Percentiles rank a stretch among this genome's conserved stretches.
Evolutionary conservation across 257 asterid species (phyloP).

Genomic region (Voacanga thouarsii): DNA sequence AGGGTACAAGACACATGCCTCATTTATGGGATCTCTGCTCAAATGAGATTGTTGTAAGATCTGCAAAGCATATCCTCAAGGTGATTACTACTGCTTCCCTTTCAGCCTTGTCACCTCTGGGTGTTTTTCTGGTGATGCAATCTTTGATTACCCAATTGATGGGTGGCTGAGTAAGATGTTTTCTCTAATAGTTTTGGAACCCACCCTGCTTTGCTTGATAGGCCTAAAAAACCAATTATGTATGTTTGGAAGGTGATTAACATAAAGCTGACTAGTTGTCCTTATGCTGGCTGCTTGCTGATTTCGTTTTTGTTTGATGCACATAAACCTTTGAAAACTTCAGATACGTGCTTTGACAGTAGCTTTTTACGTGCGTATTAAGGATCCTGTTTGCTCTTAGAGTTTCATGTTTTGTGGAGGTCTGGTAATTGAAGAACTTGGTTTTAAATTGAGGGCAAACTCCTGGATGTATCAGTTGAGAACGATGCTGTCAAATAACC

Average conservation of each 20-base stretch:
- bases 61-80: conserved; percentile 87
- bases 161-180: not conserved
- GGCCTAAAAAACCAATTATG: not conserved
- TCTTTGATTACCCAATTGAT: not conserved
- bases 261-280: not conserved
- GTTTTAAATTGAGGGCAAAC: not conserved
- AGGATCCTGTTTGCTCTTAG: not conserved
- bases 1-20: conserved; percentile 77
- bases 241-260: not conserved
- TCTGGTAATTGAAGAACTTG: not conserved
- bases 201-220: not conserved
- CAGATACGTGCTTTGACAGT: not conserved
- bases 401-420: not conserved
- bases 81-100: conserved; percentile 37
- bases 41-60: conserved; percentile 80
- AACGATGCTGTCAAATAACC: not conserved
- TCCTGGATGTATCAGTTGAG: not conserved
- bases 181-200: not conserved
- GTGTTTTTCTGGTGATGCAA: not conserved
- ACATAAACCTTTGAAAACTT: not conserved
- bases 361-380: not conserved
- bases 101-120: conserved; percentile 12
- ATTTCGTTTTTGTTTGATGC: not conserved
- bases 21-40: conserved; percentile 88
- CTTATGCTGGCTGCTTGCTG: not conserved